Base-by-base conservation (phyloP, 129 eudicot species). In the Centella asiatica region DNA sequence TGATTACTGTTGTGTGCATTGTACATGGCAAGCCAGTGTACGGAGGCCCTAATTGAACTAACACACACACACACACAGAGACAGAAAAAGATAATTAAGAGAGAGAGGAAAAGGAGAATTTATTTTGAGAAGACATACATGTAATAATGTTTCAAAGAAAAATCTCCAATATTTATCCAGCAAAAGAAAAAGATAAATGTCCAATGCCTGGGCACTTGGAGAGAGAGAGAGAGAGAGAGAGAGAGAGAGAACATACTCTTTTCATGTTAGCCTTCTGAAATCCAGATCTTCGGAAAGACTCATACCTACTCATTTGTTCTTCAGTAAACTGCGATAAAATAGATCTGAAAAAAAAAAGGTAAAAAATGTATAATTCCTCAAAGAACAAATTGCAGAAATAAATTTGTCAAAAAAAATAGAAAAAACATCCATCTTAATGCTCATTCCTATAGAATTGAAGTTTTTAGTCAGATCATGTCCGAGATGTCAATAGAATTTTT, bases 181-280 rank as follows among this genome's bases (percentile, higher is more conserved):
- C n/a, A n/a, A n/a, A n/a, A n/a, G n/a, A n/a, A n/a, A 42, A 34
- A 67, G 29, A 24, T 29, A 44, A 49, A 22, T 9, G 44, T 25
- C 28, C 22, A n/a, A 39, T 18, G 13, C 5, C 11, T 32, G 39
- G n/a, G n/a, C n/a, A n/a, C n/a, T n/a, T n/a, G n/a, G 49, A 12
- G 37, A 7, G 46, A 4, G 46, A 2, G 60, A 23, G 39, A 34
- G 54, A 36, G 29, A 7, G 62, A 55, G 51, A 46, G 66, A 27
- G 40, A 20, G 52, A 17, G 28, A 7, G 18, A 54, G 52, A 55
- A 27, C 51, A 6, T 78, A 90, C 97, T 86, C 97, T 72, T 77
- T 81, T 90, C 97, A 90, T 90, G 79, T 83, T 86, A 47, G 97
- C 78, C 76, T 81, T 90, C 69, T 90, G 95, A 80, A 92, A 92